phyloP scores from a whole-genome alignment of 768 basidiomycete species.

The Calvatia gigantea region DNA sequence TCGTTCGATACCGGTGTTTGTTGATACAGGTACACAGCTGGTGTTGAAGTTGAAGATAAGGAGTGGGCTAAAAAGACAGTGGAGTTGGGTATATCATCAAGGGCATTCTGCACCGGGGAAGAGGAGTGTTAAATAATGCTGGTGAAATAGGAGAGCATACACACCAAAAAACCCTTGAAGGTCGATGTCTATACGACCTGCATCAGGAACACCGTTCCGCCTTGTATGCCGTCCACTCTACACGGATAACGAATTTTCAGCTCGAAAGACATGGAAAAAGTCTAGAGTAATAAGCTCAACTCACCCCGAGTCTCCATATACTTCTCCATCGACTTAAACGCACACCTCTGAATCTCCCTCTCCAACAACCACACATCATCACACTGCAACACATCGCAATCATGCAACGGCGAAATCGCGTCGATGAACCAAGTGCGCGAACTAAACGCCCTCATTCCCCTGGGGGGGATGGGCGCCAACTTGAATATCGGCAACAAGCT shows the following conservation, averaged over 20 bases:
- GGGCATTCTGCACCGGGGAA: not conserved
- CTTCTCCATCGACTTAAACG: conserved; percentile 47
- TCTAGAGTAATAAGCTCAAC: not conserved
- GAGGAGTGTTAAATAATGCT: not conserved
- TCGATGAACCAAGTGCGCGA: conserved; percentile 48
- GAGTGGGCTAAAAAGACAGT: not conserved
- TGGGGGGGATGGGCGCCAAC: conserved; percentile 35
- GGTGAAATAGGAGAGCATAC: not conserved
- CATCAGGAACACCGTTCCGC: conserved; percentile 17
- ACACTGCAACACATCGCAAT: conserved; percentile 44
- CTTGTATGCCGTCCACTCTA: conserved; percentile 21
- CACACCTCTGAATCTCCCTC: conserved; percentile 41
- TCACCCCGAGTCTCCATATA: conserved; percentile 43
- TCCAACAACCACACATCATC: conserved; percentile 47
- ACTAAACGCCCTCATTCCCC: conserved; percentile 30
- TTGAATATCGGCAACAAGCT: conserved; percentile 40
- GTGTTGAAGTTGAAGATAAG: too few species aligned
- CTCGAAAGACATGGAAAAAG: not conserved
- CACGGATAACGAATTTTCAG: not conserved
- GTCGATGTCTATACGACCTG: not conserved
- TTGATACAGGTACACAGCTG: not conserved
- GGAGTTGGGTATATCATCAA: not conserved
- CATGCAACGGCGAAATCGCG: conserved; percentile 42
- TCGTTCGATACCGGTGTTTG: not conserved
- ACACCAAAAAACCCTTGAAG: not conserved